Conservation (phyloP, 768 basidiomycete species). For the Naganishia friedmannii region DNA sequence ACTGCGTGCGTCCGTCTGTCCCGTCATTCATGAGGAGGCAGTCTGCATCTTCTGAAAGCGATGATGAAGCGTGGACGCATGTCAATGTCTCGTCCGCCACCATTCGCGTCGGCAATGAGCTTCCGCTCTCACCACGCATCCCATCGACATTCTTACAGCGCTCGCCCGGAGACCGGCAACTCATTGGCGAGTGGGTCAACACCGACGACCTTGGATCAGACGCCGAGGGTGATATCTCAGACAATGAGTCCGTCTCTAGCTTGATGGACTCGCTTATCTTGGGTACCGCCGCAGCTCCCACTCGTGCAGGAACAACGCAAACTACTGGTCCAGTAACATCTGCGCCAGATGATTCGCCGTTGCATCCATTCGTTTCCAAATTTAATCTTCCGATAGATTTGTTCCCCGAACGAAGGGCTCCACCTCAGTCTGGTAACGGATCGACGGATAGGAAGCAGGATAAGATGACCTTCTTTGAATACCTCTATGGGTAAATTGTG, state of each 20-base stretch:
- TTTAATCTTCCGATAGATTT: slow-evolving; percentile 29
- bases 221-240: slow-evolving; percentile 23
- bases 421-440: neutral
- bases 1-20: neutral
- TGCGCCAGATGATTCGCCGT: neutral
- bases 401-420: slow-evolving; percentile 23
- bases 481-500: slow-evolving; percentile 40
- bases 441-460: slow-evolving; percentile 35
- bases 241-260: slow-evolving; percentile 28
- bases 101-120: neutral
- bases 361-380: slow-evolving; percentile 27
- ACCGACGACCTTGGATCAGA: slow-evolving; percentile 13
- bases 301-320: neutral
- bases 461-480: slow-evolving; percentile 50
- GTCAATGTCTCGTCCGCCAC: slow-evolving; percentile 18
- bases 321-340: neutral
- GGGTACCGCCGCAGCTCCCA: neutral
- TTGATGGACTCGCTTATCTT: slow-evolving; percentile 29
- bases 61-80: slow-evolving; percentile 8
- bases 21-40: neutral
- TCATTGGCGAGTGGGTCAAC: slow-evolving; percentile 6
- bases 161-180: neutral
- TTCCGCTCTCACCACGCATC: slow-evolving; percentile 1
- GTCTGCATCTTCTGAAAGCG: slow-evolving; percentile 14
- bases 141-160: slow-evolving; percentile 1